Evolutionary conservation across 176 grass and related monocot species (phyloP), one percentile per base, ranked within the genome.

Genomic region (Microstegium vimineum): DNA sequence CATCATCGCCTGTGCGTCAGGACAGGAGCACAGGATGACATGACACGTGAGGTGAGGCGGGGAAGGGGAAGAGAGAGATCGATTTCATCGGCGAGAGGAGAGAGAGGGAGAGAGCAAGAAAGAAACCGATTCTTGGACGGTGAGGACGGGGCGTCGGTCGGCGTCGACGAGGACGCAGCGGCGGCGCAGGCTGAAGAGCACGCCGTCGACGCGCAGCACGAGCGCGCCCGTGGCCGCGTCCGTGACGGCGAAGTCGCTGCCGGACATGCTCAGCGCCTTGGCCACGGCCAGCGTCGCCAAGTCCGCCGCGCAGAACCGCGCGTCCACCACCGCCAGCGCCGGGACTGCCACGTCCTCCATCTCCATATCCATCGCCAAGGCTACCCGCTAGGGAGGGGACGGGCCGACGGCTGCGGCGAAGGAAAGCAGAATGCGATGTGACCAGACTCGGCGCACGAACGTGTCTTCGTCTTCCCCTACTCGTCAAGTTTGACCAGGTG

Each of bases 251-350:
- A 75, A 73, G 69, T 76, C 32, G 60, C 72, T 71, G 20, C 36
- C 76, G 34, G 78, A 72, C 71, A 72, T 54, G 77, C 54, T 73
- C 16, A 87, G 33, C 43, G 71, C 61, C 73, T 85, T 75, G 62
- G 71, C 74, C 70, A 85, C 73, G n/a, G 73, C 74, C 56, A 85
- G 61, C 69, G 69, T 33, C 23, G 62, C 62, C 69, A 47, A 45
- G 70, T 15, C 42, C 69, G 52, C 70, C 26, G 62, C 27, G 73
- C 82, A 84, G 82, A 84, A 84, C 46, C 74, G 72, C 56, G 60
- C 69, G 71, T 73, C 60, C 35, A 84, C 77, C 69, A 87, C 85
- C 51, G 69, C 78, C 34, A 87, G 74, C 74, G 83, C 64, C 76
- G 49, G 72, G 2, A 76, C 63, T 60, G 83, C 63, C 5, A 32